These are phyloP conservation scores for Candida suzukii DNA, from an alignment of 805 yeast species.

Conservation along the genomic window DNA sequence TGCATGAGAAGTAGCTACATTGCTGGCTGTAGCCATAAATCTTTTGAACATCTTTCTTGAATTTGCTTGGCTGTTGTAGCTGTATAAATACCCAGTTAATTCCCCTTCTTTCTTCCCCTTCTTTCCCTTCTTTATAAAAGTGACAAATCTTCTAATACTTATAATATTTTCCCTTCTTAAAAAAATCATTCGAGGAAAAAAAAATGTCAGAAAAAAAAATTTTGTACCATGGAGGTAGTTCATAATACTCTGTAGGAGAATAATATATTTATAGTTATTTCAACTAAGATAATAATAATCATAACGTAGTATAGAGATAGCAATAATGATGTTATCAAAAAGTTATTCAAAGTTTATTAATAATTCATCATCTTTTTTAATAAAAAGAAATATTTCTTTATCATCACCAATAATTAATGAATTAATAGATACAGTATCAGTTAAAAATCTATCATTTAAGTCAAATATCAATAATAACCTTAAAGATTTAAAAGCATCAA, in stretches of 20 bases:
- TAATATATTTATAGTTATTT: no score
- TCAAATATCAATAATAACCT: conserved; percentile 8
- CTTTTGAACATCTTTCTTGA: conserved; percentile 16
- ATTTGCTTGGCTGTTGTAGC: no score
- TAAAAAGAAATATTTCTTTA: not conserved
- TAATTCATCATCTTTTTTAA: not conserved
- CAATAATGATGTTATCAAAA: not conserved
- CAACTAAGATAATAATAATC: no score
- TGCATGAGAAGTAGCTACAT: conserved; percentile 15
- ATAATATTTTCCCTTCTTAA: no score
- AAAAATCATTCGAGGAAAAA: no score
- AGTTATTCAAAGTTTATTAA: not conserved
- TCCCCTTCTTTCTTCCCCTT: no score
- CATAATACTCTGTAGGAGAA: no score
- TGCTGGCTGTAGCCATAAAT: conserved; percentile 18
- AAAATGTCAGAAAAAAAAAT: no score
- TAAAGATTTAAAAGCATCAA: conserved; percentile 25
- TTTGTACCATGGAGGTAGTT: no score
- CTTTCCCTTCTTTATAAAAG: no score
- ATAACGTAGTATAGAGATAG: not conserved
- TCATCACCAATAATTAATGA: not conserved
- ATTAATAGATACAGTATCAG: conserved; percentile 32
- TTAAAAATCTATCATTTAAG: conserved; percentile 38
- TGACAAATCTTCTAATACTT: no score
- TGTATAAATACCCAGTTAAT: not conserved